Conservation (phyloP, 768 basidiomycete species). For the Thelephora ganbajun region DNA sequence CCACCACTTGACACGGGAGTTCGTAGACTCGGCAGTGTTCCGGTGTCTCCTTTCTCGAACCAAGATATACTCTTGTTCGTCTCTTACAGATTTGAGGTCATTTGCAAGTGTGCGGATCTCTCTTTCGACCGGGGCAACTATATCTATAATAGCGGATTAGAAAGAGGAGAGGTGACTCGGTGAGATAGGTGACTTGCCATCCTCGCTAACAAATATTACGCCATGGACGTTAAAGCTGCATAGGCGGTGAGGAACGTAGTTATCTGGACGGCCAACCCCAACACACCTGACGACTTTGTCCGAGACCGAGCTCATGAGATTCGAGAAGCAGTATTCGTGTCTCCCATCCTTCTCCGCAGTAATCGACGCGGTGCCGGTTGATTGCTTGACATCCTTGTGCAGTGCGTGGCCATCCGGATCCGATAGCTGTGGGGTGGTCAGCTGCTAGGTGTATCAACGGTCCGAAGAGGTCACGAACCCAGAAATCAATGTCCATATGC, state of each 20-base stretch:
- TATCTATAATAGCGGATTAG: constrained; percentile 30
- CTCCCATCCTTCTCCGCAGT: constrained; percentile 82
- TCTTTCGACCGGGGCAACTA: constrained; percentile 89
- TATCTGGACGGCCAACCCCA: background rate
- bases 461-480: constrained; percentile 35
- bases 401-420: constrained; percentile 60
- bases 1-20: constrained; percentile 98
- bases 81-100: constrained; percentile 81
- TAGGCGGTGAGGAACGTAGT: background rate
- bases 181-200: constrained; percentile 36
- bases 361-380: constrained; percentile 79
- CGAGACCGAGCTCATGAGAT: constrained; percentile 93
- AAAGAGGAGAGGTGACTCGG: background rate
- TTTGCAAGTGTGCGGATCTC: constrained; percentile 81
- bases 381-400: constrained; percentile 71
- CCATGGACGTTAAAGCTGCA: constrained; percentile 88
- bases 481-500: constrained; percentile 95
- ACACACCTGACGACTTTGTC: constrained; percentile 86
- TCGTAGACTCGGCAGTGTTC: constrained; percentile 88
- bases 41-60: constrained; percentile 86
- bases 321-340: constrained; percentile 95
- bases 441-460: background rate
- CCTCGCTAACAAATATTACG: constrained; percentile 84
- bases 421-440: constrained; percentile 41
- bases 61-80: constrained; percentile 98